phyloP scores from a whole-genome alignment of 1,284 basidiomycete species.

The Cryptococcus wingfieldii region DNA sequence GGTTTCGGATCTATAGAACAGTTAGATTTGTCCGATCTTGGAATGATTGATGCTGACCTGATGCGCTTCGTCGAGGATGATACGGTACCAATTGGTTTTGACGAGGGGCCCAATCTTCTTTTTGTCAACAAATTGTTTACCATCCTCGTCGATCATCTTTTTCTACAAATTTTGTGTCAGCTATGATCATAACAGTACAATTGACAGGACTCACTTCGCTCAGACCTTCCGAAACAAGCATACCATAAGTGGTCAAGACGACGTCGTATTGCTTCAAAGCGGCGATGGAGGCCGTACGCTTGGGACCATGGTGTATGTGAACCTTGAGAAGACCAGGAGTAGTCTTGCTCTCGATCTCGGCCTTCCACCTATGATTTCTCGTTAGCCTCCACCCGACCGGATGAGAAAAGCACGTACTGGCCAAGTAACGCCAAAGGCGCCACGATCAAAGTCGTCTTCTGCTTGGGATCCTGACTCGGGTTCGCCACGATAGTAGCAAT shows the following conservation, averaged over 20 bases:
- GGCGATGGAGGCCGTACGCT: slow-evolving; percentile 26
- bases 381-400: not conserved
- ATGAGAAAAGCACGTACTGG: slow-evolving; percentile 30
- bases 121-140: slow-evolving; percentile 7
- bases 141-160: slow-evolving; percentile 25
- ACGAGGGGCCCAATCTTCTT: slow-evolving; percentile 37
- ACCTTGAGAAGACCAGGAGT: slow-evolving; percentile 29
- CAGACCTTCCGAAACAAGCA: slow-evolving; percentile 27
- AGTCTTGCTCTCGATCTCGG: slow-evolving; percentile 49
- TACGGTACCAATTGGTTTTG: slow-evolving; percentile 43
- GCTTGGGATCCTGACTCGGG: slow-evolving; percentile 31
- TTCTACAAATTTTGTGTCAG: slow-evolving; percentile 3
- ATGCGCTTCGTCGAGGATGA: slow-evolving; percentile 50
- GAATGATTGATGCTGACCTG: slow-evolving; percentile 10
- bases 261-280: slow-evolving; percentile 42
- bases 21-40: not conserved
- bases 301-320: slow-evolving; percentile 44
- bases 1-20: slow-evolving; percentile 34
- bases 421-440: slow-evolving; percentile 48
- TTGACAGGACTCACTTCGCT: slow-evolving; percentile 12
- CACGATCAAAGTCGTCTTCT: slow-evolving; percentile 49
- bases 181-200: not conserved
- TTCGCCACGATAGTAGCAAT: slow-evolving; percentile 46
- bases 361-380: slow-evolving; percentile 37
- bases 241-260: slow-evolving; percentile 46